Base-by-base conservation (phyloP, 108 stramenopile genomes). In the Nitzschia palea region DNA sequence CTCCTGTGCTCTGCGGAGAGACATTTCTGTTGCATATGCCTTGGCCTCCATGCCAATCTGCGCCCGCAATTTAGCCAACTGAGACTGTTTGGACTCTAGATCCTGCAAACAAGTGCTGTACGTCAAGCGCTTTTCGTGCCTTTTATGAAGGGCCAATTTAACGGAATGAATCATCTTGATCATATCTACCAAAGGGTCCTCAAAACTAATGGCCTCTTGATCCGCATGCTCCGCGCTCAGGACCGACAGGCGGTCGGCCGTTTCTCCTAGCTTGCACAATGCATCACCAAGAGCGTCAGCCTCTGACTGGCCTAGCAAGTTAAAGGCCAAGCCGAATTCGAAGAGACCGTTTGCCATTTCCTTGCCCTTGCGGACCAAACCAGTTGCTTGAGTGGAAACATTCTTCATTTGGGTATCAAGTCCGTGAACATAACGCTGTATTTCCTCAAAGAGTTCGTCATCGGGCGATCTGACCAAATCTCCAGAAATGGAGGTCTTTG, bases 301-400 rank as follows among this genome's bases (percentile, higher is more conserved):
- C 83, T 97, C 97, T 44, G 87, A 85, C 63, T 96, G 96, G 14
- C 95, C 97, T 35, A 99, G 71, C 60, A 95, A 83, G 58, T 96
- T 95, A 76, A 99, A 96, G 56, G 96, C 96, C 62, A 97, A 68
- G 25, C 97, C 97, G 76, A 99, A 96, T 76, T 99, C 97, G 70
- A 96, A 97, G 53, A 96, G 57, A 17, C 95, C 94, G 68, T 89
- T 88, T 27, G 97, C 94, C 44, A 97, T 84, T 81, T 96, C 96
- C 62, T 93, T 91, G 20, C 90, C 86, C 64, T 96, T 96, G 35
- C 92, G 83, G n/a, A 97, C 95, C 60, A 99, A 74, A 5, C 74
- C 85, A 32, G 84, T 62, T 0, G 95, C 89, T 71, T 99, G 98
- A 45, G 88, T 88, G 14, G 86, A 83, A 0, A 99, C 98, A 43